Base-by-base conservation (phyloP, 106 monocot species). In the Dendrobium catenatum region DNA sequence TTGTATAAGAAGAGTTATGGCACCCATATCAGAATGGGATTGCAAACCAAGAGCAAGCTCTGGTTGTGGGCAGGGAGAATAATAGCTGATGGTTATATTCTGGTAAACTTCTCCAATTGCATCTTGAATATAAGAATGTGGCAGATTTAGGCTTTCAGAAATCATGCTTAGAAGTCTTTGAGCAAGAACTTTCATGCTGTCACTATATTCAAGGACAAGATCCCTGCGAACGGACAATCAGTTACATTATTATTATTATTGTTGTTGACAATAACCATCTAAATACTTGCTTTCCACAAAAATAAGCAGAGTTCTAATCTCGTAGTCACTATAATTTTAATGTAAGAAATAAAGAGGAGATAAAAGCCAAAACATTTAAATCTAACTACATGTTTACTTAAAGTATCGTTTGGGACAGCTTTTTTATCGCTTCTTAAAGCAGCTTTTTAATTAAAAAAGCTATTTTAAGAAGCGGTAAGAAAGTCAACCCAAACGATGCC, bases 31-130 rank as follows among this genome's bases (percentile, higher is more conserved):
- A 56, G 99, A 99, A 86, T 99, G 99, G 15, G 93, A 55, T 80
- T 99, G 99, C 83, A 99, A 80, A 51, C 99, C 99, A 72, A 99
- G 91, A 68, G 91, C 95, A 70, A 99, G 91, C 78, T 99, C 99
- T 58, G 99, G 99, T 80, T 93, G 95, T 29, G 99, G 99, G 72
- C 99, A 99, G 40, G 93, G 82, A 3, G 95, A 84, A 48, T 99
- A 99, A 80, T 90, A 99, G 87, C 95, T 99, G 31, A 93, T 56
- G 33, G 93, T 93, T 76, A 99, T 93, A 74, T 99, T 99, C 81
- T 99, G 99, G 73, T 95, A 87, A 68, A 93, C 89, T 74, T 94
- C 93, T 37, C 95, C 95, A 75, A 99, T 66, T 61, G 86, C 88
- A 4, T 93, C 88, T 86, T 91, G 88, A 56, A 95, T 84, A 82